A percentile compares a stretch with the other conserved stretches of the same genome.
Evolutionary conservation across 2,329 filamentous ascomycete genomes (phyloP).

Genomic region (Podosphaera leucotricha): DNA sequence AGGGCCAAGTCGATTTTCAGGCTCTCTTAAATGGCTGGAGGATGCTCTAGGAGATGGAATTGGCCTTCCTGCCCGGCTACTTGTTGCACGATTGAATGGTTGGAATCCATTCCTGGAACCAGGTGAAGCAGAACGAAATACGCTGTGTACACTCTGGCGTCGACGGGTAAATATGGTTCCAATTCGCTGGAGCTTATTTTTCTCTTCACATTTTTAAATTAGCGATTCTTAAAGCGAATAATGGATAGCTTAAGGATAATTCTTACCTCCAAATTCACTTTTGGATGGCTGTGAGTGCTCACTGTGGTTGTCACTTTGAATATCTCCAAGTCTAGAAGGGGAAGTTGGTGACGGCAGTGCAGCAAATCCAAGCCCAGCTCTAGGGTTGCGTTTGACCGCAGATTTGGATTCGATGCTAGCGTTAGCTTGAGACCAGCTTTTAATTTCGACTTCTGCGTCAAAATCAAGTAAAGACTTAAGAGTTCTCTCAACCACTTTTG

Average conservation of each 20-base stretch:
- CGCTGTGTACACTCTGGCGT: conserved; percentile 40
- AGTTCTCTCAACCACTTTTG: conserved; percentile 53
- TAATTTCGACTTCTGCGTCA: conserved; percentile 69
- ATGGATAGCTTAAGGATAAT: background rate
- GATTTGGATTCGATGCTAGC: conserved; percentile 17
- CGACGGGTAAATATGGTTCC: conserved; percentile 45
- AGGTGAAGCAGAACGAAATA: conserved; percentile 30
- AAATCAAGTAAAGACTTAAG: conserved; percentile 68
- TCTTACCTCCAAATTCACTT: conserved; percentile 1
- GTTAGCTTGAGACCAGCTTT: conserved; percentile 32
- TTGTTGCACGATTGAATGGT: conserved; percentile 34
- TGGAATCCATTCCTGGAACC: conserved; percentile 29
- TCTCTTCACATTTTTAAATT: background rate
- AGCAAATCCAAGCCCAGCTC: conserved; percentile 6
- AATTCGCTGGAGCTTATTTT: conserved; percentile 21
- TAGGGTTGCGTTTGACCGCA: conserved; percentile 12
- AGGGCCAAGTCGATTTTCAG: conserved; percentile 28
- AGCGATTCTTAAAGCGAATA: conserved; percentile 4
- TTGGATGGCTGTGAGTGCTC: conserved; percentile 7
- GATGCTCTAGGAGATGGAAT: conserved; percentile 30
- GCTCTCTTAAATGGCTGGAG: conserved; percentile 32
- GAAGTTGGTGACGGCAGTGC: conserved; percentile 10
- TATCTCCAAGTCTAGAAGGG: conserved; percentile 10
- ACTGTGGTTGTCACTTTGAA: conserved; percentile 12
- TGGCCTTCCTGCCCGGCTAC: conserved; percentile 33